These are phyloP conservation scores for Colletotrichum sp. DNA, from an alignment of 2,329 filamentous ascomycete genomes.

Conservation along the genomic window DNA sequence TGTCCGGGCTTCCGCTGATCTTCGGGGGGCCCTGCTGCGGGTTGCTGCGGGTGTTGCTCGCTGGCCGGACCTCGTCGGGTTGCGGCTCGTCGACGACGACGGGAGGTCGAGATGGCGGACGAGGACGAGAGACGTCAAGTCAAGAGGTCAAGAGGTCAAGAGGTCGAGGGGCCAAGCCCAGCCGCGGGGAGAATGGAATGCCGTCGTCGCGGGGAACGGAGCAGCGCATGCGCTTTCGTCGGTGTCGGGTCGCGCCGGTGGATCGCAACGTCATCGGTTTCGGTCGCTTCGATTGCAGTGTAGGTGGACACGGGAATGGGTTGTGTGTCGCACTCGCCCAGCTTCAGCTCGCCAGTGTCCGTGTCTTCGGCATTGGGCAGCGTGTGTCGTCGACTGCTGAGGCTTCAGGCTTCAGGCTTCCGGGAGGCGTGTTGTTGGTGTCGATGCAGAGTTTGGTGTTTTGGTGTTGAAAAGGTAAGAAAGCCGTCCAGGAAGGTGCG, in stretches of 20 bases:
- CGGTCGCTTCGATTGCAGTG: background rate
- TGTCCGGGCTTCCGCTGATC: slow-evolving; percentile 11
- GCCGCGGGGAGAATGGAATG: background rate
- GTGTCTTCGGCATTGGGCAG: background rate
- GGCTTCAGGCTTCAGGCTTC: too few relatives aligned
- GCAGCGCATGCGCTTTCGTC: background rate
- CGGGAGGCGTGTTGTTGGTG: background rate
- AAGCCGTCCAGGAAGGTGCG: background rate
- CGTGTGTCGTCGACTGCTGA: background rate
- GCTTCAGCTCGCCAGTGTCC: background rate
- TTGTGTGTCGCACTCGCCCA: background rate
- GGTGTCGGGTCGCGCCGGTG: background rate
- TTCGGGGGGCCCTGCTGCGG: background rate
- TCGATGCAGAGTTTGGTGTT: background rate
- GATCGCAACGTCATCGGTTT: slow-evolving; percentile 11
- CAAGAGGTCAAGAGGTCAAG: background rate
- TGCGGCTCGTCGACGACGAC: background rate
- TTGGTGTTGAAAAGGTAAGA: background rate
- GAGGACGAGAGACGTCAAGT: background rate
- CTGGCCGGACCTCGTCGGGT: background rate
- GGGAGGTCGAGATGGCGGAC: background rate
- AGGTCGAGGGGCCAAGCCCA: background rate
- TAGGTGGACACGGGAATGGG: background rate
- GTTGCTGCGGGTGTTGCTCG: background rate
- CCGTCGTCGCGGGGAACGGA: background rate